A percentile compares a stretch with the other conserved stretches of the same genome.
These are phyloP conservation scores for Mycena belliarum DNA, from an alignment of 768 basidiomycete genomes.

Conservation along the genomic window DNA sequence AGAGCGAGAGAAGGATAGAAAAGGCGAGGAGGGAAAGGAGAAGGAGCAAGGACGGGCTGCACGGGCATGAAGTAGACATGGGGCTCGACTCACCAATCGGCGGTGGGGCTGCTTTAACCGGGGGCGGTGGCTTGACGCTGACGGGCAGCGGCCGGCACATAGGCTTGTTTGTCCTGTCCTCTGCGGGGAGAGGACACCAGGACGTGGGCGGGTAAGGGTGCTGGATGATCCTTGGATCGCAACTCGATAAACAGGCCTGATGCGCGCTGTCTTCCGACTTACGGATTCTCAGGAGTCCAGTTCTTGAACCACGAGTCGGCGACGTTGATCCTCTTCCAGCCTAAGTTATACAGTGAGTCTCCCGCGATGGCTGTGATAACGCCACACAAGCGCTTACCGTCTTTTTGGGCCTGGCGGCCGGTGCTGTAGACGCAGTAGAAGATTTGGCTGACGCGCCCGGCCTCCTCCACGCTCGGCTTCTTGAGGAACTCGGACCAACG, in stretches of 20 bases:
- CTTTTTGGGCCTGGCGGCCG: conserved; percentile 48
- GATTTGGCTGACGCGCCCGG: conserved; percentile 36
- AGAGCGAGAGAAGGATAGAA: too few relatives aligned
- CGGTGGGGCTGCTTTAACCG: conserved; percentile 20
- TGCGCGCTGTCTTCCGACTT: conserved; percentile 3
- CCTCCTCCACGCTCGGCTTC: conserved; percentile 40
- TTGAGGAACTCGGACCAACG: conserved; percentile 48
- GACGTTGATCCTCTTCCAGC: conserved; percentile 52
- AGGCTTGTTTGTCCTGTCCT: conserved; percentile 45
- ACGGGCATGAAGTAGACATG: too few relatives aligned
- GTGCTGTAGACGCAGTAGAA: conserved; percentile 45
- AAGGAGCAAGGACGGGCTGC: too few relatives aligned
- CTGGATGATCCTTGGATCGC: conserved; percentile 26
- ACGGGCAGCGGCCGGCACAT: conserved; percentile 47
- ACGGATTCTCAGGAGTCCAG: conserved; percentile 38
- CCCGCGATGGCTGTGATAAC: neutral
- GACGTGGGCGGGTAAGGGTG: conserved; percentile 42
- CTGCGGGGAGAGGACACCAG: conserved; percentile 42
- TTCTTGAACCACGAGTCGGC: conserved; percentile 43
- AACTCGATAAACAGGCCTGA: neutral
- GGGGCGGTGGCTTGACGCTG: conserved; percentile 33
- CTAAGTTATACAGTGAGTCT: conserved; percentile 17
- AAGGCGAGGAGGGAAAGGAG: too few relatives aligned
- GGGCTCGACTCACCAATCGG: conserved; percentile 26
- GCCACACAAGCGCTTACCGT: conserved; percentile 36